Base-by-base conservation (phyloP, 805 yeast genomes). In the Yamadazyma akitaensis region DNA sequence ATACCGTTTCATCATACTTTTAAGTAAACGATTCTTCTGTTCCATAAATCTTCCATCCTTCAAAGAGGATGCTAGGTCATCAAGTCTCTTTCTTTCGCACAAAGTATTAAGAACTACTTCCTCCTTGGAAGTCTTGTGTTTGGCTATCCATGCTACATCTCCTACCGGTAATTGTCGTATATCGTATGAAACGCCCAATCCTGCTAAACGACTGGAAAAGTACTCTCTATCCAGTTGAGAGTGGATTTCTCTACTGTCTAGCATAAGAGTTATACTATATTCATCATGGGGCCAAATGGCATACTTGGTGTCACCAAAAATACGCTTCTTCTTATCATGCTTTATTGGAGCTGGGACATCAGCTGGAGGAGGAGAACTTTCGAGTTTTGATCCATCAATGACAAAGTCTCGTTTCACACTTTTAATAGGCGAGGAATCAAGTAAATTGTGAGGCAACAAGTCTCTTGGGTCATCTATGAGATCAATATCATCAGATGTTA, bases 101-200 rank as follows among this genome's bases (percentile, higher is more conserved):
- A 94, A 85, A 51, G 80, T 83, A 60, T 92, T 86, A 14, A 94
- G 65, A 0, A 88, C 84, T 4, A 83, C 88, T 45, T 83, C 83
- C 44, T 76, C 75, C 1, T 77, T 74, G 0, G 87, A 77, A 0
- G 49, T 54, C 43, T 69, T 77, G 57, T 89, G 77, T 46, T 76
- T 75, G 0, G 97, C 99, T 2, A 90, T 73, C 99, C 98, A 94
- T 9, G 85, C 51, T 0, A 85, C 84, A 67, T 94, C 99, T 5
- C 99, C 98, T 2, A 91, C 79, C 0, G 94, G 68, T 25, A 94
- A 69, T 1, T 87, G 70, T 40, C 79, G 63, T 0, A 76, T 77
- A 17, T 79, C 83, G 42, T 79, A 70, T 3, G 66, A 62, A 1
- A 85, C 69, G 0, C 82, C 83, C 9, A 70, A 59, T 16, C 70